phyloP scores from a whole-genome alignment of 1,139 yeast species.

The Eremothecium gossypii region DNA sequence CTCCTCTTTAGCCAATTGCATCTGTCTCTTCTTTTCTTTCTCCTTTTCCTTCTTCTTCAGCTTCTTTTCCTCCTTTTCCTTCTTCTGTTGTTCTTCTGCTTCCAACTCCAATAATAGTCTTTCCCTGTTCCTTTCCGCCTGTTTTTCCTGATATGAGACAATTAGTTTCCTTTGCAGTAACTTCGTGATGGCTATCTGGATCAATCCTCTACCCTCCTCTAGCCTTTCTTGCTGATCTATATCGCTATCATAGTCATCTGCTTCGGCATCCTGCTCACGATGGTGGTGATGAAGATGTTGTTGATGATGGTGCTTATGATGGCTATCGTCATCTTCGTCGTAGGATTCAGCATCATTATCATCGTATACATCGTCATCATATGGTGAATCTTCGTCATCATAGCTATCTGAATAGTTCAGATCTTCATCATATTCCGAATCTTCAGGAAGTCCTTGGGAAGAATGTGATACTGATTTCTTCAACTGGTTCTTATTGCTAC shows the following conservation, averaged over 20 bases:
- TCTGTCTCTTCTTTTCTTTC: slow-evolving; percentile 69
- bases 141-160: slow-evolving; percentile 67
- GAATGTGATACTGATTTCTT: slow-evolving; percentile 10
- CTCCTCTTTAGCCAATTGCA: slow-evolving; percentile 60
- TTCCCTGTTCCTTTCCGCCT: slow-evolving; percentile 70
- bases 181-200: slow-evolving; percentile 68
- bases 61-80: slow-evolving; percentile 67
- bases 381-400: slow-evolving; percentile 21
- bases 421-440: slow-evolving; percentile 12
- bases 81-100: slow-evolving; percentile 65
- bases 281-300: slow-evolving; percentile 21
- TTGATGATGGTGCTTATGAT: slow-evolving; percentile 18
- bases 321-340: slow-evolving; percentile 16
- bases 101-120: slow-evolving; percentile 73
- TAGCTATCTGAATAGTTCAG: slow-evolving; percentile 11
- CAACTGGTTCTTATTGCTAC: slow-evolving; percentile 6
- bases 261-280: slow-evolving; percentile 26
- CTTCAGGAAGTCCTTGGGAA: slow-evolving; percentile 9
- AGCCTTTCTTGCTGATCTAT: slow-evolving; percentile 51
- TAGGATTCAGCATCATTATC: slow-evolving; percentile 17
- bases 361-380: slow-evolving; percentile 14
- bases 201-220: slow-evolving; percentile 67
- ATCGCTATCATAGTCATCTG: slow-evolving; percentile 32
- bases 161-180: slow-evolving; percentile 63
- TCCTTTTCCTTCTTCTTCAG: slow-evolving; percentile 68